Conservation (phyloP, 352 stramenopile species). For the Elongisporangium anandrum region DNA sequence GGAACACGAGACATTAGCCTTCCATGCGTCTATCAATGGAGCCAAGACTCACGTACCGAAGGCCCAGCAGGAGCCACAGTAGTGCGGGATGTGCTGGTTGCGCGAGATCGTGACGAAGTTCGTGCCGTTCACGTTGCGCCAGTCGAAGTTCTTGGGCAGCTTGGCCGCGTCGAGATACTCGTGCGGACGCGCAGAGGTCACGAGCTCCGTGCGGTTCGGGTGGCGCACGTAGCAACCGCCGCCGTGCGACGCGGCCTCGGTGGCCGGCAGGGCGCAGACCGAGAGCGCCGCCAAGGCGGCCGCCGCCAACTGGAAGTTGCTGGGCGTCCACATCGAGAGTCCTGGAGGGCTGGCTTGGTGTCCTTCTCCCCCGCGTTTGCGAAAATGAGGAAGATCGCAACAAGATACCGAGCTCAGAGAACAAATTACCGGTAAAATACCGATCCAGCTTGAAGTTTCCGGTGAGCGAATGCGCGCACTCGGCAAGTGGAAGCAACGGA, state of each 20-base stretch:
- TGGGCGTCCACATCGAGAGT: conserved; percentile 1
- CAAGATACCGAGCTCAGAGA: background rate
- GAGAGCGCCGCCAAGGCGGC: conserved; percentile 2
- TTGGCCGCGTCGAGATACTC: conserved; percentile 53
- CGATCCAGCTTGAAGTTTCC: background rate
- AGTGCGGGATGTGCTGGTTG: conserved; percentile 86
- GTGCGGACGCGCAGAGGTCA: conserved; percentile 64
- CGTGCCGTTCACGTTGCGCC: conserved; percentile 82
- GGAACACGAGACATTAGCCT: conserved; percentile 4
- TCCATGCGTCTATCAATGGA: background rate
- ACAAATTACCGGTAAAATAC: background rate
- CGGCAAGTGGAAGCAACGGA: background rate
- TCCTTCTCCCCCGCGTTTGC: conserved; percentile 8
- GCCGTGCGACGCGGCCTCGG: conserved; percentile 6
- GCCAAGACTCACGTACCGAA: conserved; percentile 72
- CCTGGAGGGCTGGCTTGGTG: conserved; percentile 3
- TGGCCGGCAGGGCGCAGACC: background rate
- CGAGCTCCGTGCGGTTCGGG: conserved; percentile 54
- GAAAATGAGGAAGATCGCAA: conserved; percentile 3
- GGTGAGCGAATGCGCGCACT: background rate
- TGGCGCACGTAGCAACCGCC: conserved; percentile 72
- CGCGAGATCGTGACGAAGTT: conserved; percentile 80
- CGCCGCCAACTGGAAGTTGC: conserved; percentile 5
- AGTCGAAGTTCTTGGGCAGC: conserved; percentile 93
- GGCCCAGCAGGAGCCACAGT: conserved; percentile 88